Evolutionary conservation across 768 basidiomycete genomes (phyloP).

Genomic region (Naematelia encephala): DNA sequence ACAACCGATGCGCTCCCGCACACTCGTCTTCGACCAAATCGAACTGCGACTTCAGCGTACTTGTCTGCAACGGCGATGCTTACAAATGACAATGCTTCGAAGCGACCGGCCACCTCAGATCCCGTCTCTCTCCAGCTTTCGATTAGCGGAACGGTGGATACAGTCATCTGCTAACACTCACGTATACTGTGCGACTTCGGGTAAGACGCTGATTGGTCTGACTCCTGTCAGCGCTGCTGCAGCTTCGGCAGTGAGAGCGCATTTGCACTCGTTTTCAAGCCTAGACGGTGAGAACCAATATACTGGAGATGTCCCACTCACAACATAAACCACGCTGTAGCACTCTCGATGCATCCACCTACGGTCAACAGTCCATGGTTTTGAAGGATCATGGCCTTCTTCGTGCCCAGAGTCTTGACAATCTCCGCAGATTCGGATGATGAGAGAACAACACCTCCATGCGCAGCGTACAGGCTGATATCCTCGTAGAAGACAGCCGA

Average conservation of each 20-base stretch:
- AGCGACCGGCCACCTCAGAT: neutral
- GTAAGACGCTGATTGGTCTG: no score
- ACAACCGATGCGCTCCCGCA: no score
- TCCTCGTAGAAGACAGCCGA: conserved; percentile 27
- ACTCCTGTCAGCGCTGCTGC: no score
- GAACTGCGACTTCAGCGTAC: no score
- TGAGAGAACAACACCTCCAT: conserved; percentile 58
- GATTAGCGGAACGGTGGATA: neutral
- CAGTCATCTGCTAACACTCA: no score
- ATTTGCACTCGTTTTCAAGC: neutral
- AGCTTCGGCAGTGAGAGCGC: neutral
- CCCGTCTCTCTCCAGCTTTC: neutral
- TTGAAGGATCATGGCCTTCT: conserved; percentile 39
- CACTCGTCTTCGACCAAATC: no score
- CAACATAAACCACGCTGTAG: conserved; percentile 24
- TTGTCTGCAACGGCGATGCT: neutral
- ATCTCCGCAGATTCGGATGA: conserved; percentile 56
- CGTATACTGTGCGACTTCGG: no score
- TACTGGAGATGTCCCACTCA: neutral
- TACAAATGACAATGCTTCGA: neutral
- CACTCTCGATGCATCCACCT: conserved; percentile 31
- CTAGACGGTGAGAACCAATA: no score
- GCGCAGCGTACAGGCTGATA: conserved; percentile 53
- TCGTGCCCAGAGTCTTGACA: conserved; percentile 44
- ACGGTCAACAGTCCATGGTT: conserved; percentile 44